These are phyloP conservation scores for Juncus effusus DNA, from an alignment of 176 grass and related monocot species.

Conservation along the genomic window DNA sequence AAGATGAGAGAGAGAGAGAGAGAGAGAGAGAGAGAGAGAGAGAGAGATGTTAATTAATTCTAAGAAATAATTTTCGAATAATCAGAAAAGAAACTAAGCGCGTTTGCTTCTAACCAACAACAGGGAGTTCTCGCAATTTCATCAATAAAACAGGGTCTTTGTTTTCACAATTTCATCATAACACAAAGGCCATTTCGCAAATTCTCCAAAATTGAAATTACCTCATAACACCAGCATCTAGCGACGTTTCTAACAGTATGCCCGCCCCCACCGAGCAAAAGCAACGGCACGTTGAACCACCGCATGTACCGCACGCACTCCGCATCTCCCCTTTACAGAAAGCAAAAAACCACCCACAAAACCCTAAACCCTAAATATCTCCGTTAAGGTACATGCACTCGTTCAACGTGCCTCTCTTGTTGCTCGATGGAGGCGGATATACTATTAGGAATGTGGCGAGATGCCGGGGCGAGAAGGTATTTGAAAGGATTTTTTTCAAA, in stretches of 20 bases:
- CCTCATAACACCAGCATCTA: constrained; percentile 85
- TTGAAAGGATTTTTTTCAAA: too few relatives aligned
- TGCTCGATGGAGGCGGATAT: too few relatives aligned
- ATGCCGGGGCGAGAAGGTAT: too few relatives aligned
- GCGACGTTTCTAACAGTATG: constrained; percentile 81
- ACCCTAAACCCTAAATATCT: constrained; percentile 53
- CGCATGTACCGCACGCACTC: constrained; percentile 81
- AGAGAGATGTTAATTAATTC: too few relatives aligned
- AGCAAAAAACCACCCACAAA: constrained; percentile 80
- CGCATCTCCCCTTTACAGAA: constrained; percentile 66
- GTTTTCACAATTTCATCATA: constrained; percentile 24
- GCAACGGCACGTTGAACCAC: constrained; percentile 67
- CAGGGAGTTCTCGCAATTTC: constrained; percentile 55
- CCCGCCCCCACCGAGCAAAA: constrained; percentile 72
- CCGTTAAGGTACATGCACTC: constrained; percentile 42
- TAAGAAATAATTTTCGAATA: too few relatives aligned
- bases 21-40: constrained; percentile 9
- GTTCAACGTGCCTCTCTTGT: too few relatives aligned
- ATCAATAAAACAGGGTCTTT: constrained; percentile 19
- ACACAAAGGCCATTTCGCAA: too few relatives aligned
- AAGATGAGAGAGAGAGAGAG: constrained; percentile 24
- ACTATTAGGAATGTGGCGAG: too few relatives aligned
- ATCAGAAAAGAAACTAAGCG: too few relatives aligned
- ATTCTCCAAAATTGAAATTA: constrained; percentile 29
- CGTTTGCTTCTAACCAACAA: constrained; percentile 51